Evolutionary conservation across 192 early-diverging fungal species (phyloP), one percentile per base, ranked within the genome.

Genomic region (Ambispora gerdemannii): DNA sequence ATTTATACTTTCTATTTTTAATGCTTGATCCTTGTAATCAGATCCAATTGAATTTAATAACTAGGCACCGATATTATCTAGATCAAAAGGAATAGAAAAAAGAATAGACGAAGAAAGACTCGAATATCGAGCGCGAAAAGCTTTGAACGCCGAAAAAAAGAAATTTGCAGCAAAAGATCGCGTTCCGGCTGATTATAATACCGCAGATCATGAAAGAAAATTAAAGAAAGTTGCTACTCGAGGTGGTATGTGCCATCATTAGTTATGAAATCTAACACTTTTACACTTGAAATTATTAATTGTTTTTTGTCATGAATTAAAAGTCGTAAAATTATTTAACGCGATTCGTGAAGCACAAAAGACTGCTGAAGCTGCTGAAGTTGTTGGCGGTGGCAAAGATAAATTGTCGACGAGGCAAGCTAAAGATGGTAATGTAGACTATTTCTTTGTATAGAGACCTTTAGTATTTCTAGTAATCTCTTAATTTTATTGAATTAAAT

Each of bases 271-370:
- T 27, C 32, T 25, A 52, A 69, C 70, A 35, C 13, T 6, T 31
- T 60, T 51, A 63, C 32, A 43, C 22, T 65, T 50, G 25, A 34
- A 32, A 64, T 2, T 66, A 50, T 28, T 77, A 51, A 69, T 71
- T 61, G 10, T 43, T 55, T 43, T n/a, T n/a, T n/a, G n/a, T n/a
- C n/a, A n/a, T n/a, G n/a, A n/a, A 15, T 43, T 19, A 11, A 24
- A 59, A 93, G 92, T 97, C 28, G 93, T 97, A 60, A 88, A 93
- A 76, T 81, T 98, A 51, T 98, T 98, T 74, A 98, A 98, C 77
- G 95, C 94, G 20, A 91, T 98, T 62, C 84, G 88, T 73, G 89
- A 82, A 4, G 91, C 93, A 71, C 95, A 98, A 73, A 92, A 92
- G 64, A 83, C 83, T 19, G 83, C 87, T 7, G 85, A 93, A 73